phyloP scores from a whole-genome alignment of 257 asterid species.

The Paulownia fortunei region DNA sequence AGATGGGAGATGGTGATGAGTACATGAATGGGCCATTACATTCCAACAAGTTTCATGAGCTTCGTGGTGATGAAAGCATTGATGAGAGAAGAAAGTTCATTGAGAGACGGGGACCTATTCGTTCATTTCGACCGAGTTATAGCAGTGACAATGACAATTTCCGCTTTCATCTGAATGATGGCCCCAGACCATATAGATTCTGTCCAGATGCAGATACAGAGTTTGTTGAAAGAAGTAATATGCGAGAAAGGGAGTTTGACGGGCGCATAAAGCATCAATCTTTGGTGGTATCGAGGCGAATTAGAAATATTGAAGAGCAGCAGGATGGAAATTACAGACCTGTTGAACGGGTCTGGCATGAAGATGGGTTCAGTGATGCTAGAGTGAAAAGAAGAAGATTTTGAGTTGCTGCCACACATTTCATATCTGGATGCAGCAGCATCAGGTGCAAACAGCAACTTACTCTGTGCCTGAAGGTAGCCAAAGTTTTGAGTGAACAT shows the following conservation, averaged over 20 bases:
- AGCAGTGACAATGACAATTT: conserved; percentile 52
- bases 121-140: conserved; percentile 60
- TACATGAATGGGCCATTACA: conserved; percentile 54
- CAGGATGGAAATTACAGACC: conserved; percentile 66
- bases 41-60: conserved; percentile 52
- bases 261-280: conserved; percentile 65
- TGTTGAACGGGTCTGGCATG: conserved; percentile 67
- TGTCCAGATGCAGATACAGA: conserved; percentile 61
- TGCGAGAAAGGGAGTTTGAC: conserved; percentile 80
- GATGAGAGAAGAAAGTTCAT: conserved; percentile 79
- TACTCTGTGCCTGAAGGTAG: conserved; percentile 6
- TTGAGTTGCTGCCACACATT: conserved; percentile 41
- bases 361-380: conserved; percentile 62
- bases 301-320: conserved; percentile 68
- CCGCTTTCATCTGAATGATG: conserved; percentile 61
- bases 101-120: conserved; percentile 63
- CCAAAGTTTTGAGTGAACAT: conserved; percentile 4
- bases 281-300: conserved; percentile 49
- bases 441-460: conserved; percentile 12
- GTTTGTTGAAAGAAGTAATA: conserved; percentile 64
- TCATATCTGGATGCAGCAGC: not conserved
- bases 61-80: conserved; percentile 53
- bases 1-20: conserved; percentile 59
- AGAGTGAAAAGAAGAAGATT: conserved; percentile 80
- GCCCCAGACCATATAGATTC: conserved; percentile 69